Percentiles rank a stretch among this genome's conserved stretches.
phyloP scores from a whole-genome alignment of 495 filamentous ascomycete species.

The Cercophora samala region DNA sequence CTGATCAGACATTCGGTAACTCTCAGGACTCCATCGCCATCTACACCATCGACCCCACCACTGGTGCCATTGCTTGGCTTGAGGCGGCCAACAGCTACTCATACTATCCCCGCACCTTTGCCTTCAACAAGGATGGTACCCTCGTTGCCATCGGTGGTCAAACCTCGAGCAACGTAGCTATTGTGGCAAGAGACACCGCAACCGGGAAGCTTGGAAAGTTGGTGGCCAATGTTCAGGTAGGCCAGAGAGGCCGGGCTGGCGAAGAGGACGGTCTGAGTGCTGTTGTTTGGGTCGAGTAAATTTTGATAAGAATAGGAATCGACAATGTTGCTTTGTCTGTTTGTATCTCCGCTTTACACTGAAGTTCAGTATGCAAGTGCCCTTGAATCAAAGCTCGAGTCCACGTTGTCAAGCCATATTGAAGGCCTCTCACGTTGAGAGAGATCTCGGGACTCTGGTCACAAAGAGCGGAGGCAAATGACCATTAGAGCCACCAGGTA shows the following conservation, averaged over 20 bases:
- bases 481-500: no score
- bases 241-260: constrained; percentile 38
- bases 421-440: no score
- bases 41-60: constrained; percentile 33
- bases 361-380: no score
- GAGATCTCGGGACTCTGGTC: no score
- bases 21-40: constrained; percentile 42
- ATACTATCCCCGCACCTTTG: constrained; percentile 56
- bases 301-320: not conserved
- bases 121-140: constrained; percentile 59
- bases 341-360: not conserved
- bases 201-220: constrained; percentile 55
- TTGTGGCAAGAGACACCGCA: constrained; percentile 53
- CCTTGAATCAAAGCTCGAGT: no score
- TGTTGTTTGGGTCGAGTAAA: constrained; percentile 45
- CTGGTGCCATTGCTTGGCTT: constrained; percentile 37
- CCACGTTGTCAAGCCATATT: no score
- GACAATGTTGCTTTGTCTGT: not conserved
- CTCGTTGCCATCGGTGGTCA: constrained; percentile 64
- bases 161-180: constrained; percentile 57
- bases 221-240: constrained; percentile 42
- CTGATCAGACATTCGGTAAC: constrained; percentile 42
- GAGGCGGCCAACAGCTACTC: constrained; percentile 43
- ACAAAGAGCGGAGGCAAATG: no score
- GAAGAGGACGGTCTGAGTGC: constrained; percentile 47